Base-by-base conservation (phyloP, 148 eudicot genomes). In the Amaranthus hypochondriacus region DNA sequence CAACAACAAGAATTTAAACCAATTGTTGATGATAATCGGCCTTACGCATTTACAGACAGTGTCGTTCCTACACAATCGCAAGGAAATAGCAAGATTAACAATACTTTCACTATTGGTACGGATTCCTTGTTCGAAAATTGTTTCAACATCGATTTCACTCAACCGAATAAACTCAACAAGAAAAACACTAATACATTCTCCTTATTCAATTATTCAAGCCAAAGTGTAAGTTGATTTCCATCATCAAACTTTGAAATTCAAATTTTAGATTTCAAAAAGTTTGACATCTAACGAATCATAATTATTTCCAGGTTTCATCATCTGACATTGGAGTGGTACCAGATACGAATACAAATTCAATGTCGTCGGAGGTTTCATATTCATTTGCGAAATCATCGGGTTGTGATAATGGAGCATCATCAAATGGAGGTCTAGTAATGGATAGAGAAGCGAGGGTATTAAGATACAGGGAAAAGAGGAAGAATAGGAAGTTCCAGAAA, bases 261-360 rank as follows among this genome's bases (percentile, higher is more conserved):
- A 28, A 28, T 28, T 28, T 28, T 0, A 56, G 44, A 56, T 43
- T 6, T 47, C 5, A 46, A 6, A 15, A 28, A 43, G 21, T 12
- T 14, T 49, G 61, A 42, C 43, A 39, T 56, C 18, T 39, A 9
- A 28, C 7, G 15, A 74, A 72, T 77, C 78, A 53, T 14, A n/a
- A 66, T 48, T 48, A 28, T 28, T 21, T 60, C 2, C 92, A 91
- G 98, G 80, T 89, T 53, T 91, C 96, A 0, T 93, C 96, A 4
- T 87, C 97, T 73, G 97, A 94, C 7, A 90, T 85, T 6, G 98
- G 96, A 65, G 87, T 90, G 1, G 98, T 94, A 4, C 98, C 98
- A 0, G 98, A 94, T 54, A 92, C 83, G 11, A 84, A 84, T 71
- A 65, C 88, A 5, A 68, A 70, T n/a, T 72, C 86, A 7, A 58